A percentile compares a stretch with the other conserved stretches of the same genome.
phyloP scores from a whole-genome alignment of 768 basidiomycete genomes.

The Auriscalpium orientale region DNA sequence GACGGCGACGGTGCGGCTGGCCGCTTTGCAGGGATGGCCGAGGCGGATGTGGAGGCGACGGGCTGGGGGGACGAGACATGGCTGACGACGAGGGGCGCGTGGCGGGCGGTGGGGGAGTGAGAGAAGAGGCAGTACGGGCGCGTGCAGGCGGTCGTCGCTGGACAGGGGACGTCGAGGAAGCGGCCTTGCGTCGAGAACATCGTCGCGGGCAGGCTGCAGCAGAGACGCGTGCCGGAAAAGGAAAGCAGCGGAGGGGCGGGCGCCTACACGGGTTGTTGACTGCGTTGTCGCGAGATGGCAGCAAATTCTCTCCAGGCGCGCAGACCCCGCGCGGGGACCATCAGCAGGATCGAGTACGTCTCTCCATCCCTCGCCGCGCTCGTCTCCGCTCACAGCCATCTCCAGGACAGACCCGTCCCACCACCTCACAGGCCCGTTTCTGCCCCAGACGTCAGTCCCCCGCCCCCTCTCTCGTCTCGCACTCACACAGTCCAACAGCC shows the following conservation, averaged over 20 bases:
- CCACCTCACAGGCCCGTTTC: slow-evolving; percentile 55
- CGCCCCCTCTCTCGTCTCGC: not conserved
- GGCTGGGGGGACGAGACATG: slow-evolving; percentile 22
- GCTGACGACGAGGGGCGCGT: slow-evolving; percentile 32
- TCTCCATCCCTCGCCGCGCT: not conserved
- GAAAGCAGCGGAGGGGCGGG: not conserved
- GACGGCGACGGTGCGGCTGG: slow-evolving; percentile 17
- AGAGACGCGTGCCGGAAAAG: not conserved
- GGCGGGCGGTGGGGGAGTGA: slow-evolving; percentile 37
- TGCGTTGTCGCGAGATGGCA: not conserved
- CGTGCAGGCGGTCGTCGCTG: slow-evolving; percentile 40
- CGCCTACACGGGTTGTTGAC: not conserved
- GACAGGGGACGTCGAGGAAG: slow-evolving; percentile 56
- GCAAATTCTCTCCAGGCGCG: not conserved
- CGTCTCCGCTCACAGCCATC: not conserved
- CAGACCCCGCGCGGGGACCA: slow-evolving; percentile 2
- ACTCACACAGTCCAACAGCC: slow-evolving; percentile 6
- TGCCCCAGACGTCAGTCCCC: slow-evolving; percentile 51
- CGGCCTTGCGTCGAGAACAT: slow-evolving; percentile 63
- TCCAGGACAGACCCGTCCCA: slow-evolving; percentile 46
- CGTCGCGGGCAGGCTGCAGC: not conserved
- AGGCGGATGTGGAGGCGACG: slow-evolving; percentile 10
- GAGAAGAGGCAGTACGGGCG: slow-evolving; percentile 59
- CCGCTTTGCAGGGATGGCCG: slow-evolving; percentile 46
- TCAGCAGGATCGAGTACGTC: slow-evolving; percentile 25